phyloP scores from a whole-genome alignment of 225 moss, liverwort and hornwort genomes.

The Neckera pumila region DNA sequence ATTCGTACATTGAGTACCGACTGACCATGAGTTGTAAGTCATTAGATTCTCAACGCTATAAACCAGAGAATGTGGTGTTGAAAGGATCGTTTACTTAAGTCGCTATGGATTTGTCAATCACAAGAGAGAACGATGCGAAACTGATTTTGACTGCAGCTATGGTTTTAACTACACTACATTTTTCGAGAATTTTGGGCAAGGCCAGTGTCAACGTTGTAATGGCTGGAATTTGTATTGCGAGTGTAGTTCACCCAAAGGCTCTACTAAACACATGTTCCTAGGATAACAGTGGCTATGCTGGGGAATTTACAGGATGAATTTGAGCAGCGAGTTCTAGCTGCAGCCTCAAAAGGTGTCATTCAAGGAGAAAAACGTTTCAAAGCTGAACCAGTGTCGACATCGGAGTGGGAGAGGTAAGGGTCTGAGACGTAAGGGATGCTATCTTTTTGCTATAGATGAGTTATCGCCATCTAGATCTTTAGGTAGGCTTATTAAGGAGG shows the following conservation, averaged over 20 bases:
- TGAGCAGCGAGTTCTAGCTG: slow-evolving; percentile 66
- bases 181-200: not conserved
- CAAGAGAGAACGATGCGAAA: not conserved
- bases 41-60: not conserved
- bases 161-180: not conserved
- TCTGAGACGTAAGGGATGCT: too few relatives aligned
- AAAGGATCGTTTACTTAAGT: not conserved
- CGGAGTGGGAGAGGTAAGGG: slow-evolving; percentile 76
- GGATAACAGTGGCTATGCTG: not conserved
- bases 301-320: slow-evolving; percentile 51
- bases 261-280: not conserved
- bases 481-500: not conserved
- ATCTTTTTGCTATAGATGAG: too few relatives aligned
- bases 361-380: slow-evolving; percentile 66
- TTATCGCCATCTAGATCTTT: not conserved
- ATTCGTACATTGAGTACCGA: not conserved
- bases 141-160: not conserved
- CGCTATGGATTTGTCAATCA: not conserved
- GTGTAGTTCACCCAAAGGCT: not conserved
- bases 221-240: not conserved
- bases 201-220: not conserved
- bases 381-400: slow-evolving; percentile 58
- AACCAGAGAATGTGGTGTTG: not conserved
- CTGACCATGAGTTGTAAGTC: not conserved
- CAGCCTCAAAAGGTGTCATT: slow-evolving; percentile 57